Evolutionary conservation across 169 alveolate genomes (phyloP), one percentile per base, ranked within the genome.

Genomic region (Eimeria falciformis): DNA sequence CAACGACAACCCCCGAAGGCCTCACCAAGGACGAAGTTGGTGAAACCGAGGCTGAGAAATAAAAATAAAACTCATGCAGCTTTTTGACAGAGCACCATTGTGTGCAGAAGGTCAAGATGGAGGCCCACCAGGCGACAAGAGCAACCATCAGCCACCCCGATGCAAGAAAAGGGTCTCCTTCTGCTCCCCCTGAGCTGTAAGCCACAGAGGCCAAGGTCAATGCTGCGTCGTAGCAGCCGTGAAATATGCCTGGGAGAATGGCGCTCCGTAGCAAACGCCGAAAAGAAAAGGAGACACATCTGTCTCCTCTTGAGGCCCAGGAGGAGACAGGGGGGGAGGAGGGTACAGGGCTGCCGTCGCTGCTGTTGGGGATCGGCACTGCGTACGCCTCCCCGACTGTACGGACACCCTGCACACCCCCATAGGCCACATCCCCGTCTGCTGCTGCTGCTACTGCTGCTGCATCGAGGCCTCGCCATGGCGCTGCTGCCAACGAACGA

Each of bases 121-220:
- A 68, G 47, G 50, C 47, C 79, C 79, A 68, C 79, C 79, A 68
- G 7, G 79, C 5, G 21, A 18, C 79, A 3, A 68, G 45, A 23
- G 79, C 79, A 5, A 68, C 27, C 79, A 68, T 68, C 4, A 68
- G 79, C 79, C 79, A 68, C n/a, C 79, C 79, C 6, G 79, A 68
- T 7, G 79, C 79, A 68, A 68, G 6, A 7, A 68, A 29, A 25
- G 47, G 33, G 71, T 27, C 27, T 9, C 27, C 9, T 68, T 5
- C 47, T 68, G 21, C 47, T 27, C 18, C 79, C 23, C 50, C 47
- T 11, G 37, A 12, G 71, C 37, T 68, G 47, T 68, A 68, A n/a
- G 79, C 79, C 5, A 21, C 79, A 29, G 79, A 68, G 47, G 79
- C 79, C 17, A 68, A 46, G 23, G 79, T 68, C 21, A 68, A 18